Conservation (phyloP, 2,329 filamentous ascomycete species). For the Fusarium pseudoanthophilum region DNA sequence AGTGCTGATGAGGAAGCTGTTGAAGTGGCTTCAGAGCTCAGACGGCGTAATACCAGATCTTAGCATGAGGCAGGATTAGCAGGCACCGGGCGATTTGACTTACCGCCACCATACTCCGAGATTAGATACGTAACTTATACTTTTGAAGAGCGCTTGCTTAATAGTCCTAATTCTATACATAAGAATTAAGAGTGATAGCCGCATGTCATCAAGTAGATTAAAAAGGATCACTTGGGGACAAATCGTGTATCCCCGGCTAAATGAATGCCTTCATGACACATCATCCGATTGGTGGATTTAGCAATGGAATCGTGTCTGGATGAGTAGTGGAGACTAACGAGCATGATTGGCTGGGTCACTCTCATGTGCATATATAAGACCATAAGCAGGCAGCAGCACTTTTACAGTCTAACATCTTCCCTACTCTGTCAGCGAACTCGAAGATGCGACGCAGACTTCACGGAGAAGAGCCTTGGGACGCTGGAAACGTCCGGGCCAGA, state of each 20-base stretch:
- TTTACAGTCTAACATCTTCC: background rate
- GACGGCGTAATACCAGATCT: too few relatives aligned
- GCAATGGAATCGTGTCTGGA: background rate
- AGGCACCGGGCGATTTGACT: rapidly evolving
- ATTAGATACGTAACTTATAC: background rate
- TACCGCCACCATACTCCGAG: rapidly evolving
- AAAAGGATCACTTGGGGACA: background rate
- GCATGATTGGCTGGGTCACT: background rate
- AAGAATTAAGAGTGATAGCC: rapidly evolving
- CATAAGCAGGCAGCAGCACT: background rate
- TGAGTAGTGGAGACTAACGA: background rate
- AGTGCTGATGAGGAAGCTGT: background rate
- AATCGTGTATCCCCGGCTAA: too few relatives aligned
- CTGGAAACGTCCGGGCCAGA: background rate
- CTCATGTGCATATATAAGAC: background rate
- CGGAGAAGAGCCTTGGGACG: background rate
- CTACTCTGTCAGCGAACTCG: background rate
- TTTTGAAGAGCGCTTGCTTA: background rate
- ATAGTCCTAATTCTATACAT: rapidly evolving
- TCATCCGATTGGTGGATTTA: background rate
- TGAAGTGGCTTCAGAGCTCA: background rate
- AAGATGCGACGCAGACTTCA: background rate
- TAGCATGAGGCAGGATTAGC: background rate
- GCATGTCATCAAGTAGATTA: background rate
- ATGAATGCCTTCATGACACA: background rate